Conservation (phyloP, 1,284 basidiomycete species). For the Sporisorium scitamineum region DNA sequence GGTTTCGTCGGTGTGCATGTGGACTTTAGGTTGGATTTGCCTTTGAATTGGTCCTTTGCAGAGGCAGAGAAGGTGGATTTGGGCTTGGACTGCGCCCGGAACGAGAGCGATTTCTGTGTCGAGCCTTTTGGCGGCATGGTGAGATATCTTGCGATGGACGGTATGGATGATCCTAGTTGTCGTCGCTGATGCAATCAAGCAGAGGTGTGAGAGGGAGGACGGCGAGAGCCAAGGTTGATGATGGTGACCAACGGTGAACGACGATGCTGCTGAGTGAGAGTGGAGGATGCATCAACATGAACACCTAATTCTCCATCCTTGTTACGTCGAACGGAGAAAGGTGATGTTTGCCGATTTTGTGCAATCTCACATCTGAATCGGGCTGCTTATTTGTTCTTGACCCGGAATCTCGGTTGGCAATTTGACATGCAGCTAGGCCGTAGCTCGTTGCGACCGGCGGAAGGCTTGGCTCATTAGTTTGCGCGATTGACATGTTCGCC, state of each 20-base stretch:
- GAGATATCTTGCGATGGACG: not conserved
- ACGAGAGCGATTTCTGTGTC: constrained; percentile 39
- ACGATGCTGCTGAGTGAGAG: constrained; percentile 12
- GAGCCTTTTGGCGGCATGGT: constrained; percentile 36
- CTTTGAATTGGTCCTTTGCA: constrained; percentile 37
- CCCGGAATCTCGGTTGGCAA: constrained; percentile 1
- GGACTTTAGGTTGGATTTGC: constrained; percentile 17
- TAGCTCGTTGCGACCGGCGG: not conserved
- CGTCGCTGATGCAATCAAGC: not conserved
- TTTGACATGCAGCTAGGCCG: not conserved
- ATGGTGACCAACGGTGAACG: constrained; percentile 3
- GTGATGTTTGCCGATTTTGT: not conserved
- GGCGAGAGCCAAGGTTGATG: too few relatives aligned
- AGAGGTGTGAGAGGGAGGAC: not conserved
- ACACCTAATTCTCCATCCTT: not conserved
- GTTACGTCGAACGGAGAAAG: not conserved
- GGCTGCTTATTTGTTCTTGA: not conserved
- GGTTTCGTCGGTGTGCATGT: constrained; percentile 19
- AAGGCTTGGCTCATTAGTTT: not conserved
- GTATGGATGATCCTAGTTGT: not conserved
- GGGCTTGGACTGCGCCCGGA: constrained; percentile 45
- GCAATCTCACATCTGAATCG: not conserved
- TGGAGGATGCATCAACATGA: constrained; percentile 29
- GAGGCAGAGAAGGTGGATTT: constrained; percentile 40
- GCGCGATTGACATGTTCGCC: not conserved